phyloP scores from a whole-genome alignment of 2,329 filamentous ascomycete genomes.

The Neophaeococcomyces aloes region DNA sequence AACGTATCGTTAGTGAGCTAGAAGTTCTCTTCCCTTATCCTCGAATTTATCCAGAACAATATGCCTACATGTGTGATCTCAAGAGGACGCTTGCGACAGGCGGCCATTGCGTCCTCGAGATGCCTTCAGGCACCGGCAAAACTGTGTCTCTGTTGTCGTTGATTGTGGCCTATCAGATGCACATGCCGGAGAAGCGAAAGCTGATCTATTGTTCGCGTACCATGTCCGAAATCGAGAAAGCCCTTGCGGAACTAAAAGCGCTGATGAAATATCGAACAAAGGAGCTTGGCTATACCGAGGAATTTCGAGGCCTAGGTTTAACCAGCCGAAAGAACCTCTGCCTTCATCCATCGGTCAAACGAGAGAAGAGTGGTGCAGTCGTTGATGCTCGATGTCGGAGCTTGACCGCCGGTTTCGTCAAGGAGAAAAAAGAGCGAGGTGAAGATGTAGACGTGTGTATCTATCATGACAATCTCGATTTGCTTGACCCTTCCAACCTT shows the following conservation, averaged over 20 bases:
- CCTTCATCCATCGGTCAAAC: conserved; percentile 87
- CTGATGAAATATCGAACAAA: conserved; percentile 91
- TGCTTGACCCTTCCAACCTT: conserved; percentile 87
- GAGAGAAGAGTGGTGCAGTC: conserved; percentile 86
- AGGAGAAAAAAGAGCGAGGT: conserved; percentile 90
- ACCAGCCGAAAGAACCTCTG: conserved; percentile 97
- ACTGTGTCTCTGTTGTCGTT: conserved; percentile 89
- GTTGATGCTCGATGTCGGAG: conserved; percentile 95
- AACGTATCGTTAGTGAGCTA: conserved; percentile 44
- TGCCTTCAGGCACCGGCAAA: conserved; percentile 98
- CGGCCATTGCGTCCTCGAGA: conserved; percentile 93
- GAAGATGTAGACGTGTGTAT: conserved; percentile 91
- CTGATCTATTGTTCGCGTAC: conserved; percentile 98
- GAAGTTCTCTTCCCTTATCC: conserved; percentile 65
- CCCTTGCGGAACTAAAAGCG: conserved; percentile 76
- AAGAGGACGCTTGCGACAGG: conserved; percentile 84
- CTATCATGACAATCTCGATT: conserved; percentile 94
- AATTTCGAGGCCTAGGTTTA: conserved; percentile 82
- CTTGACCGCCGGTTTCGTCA: conserved; percentile 90
- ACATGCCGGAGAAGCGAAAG: conserved; percentile 86
- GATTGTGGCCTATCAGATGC: conserved; percentile 92
- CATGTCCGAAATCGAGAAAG: conserved; percentile 99
- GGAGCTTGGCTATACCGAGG: conserved; percentile 80
- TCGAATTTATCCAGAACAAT: conserved; percentile 63
- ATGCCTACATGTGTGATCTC: conserved; percentile 75